These are phyloP conservation scores for Dendrostoma leiphaemia DNA, from an alignment of 2,329 filamentous ascomycete species.

Conservation along the genomic window DNA sequence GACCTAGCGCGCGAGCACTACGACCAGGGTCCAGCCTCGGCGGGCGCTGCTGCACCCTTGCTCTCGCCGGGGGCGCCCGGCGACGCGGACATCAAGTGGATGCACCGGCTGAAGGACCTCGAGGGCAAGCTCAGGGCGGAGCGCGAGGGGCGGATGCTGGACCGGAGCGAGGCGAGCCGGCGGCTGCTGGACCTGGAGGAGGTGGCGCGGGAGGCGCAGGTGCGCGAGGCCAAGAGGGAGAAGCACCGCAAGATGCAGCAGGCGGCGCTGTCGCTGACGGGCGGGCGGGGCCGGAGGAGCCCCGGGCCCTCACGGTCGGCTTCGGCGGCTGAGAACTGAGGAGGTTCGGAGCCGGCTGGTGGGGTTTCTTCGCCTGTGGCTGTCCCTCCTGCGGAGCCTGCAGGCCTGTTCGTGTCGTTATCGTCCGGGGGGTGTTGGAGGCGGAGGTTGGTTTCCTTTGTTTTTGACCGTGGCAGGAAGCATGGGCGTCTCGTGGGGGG, in stretches of 20 bases:
- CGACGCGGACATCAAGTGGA: constrained; percentile 69
- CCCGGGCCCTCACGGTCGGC: neutral
- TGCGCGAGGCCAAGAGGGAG: constrained; percentile 24
- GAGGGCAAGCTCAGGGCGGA: constrained; percentile 89
- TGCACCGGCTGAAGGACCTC: constrained; percentile 80
- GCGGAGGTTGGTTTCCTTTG: constrained; percentile 1
- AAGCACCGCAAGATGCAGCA: constrained; percentile 15
- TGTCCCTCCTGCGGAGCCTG: neutral
- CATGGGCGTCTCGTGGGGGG: constrained; percentile 2
- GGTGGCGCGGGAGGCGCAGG: constrained; percentile 43
- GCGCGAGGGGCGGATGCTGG: constrained; percentile 78
- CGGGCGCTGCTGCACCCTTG: constrained; percentile 22
- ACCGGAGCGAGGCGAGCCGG: constrained; percentile 79
- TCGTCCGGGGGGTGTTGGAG: neutral
- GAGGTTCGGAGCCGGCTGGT: constrained; percentile 4
- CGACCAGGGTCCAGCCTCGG: constrained; percentile 19
- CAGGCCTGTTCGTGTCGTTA: neutral
- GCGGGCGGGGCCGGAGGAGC: neutral
- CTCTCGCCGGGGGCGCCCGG: constrained; percentile 31
- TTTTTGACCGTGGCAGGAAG: neutral
- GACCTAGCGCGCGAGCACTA: constrained; percentile 12
- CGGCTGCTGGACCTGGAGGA: constrained; percentile 73
- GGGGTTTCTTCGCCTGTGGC: neutral
- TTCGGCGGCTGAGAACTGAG: neutral
- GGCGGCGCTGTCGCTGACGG: constrained; percentile 7